Conservation (phyloP, 106 monocot species). For the Iris macrosiphon region DNA sequence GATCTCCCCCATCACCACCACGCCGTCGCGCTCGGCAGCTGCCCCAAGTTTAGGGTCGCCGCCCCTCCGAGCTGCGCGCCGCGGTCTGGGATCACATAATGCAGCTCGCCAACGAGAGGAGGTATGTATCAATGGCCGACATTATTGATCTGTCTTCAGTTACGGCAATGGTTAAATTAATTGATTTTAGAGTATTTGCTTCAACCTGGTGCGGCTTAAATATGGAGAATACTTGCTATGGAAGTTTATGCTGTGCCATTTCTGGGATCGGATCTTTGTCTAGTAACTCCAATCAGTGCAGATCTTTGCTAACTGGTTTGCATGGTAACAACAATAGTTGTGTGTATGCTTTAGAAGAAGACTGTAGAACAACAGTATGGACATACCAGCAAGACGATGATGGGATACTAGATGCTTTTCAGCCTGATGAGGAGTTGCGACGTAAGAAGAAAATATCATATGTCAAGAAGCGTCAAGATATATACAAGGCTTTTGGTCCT, state of each 20-base stretch:
- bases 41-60: slow-evolving; percentile 89
- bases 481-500: slow-evolving; percentile 65
- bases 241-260: slow-evolving; percentile 39
- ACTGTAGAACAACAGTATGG: slow-evolving; percentile 96
- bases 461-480: slow-evolving; percentile 60
- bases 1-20: no score
- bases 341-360: slow-evolving; percentile 68
- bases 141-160: slow-evolving; percentile 65
- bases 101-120: slow-evolving; percentile 36
- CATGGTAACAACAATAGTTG: slow-evolving; percentile 29
- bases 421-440: slow-evolving; percentile 55
- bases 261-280: slow-evolving; percentile 17
- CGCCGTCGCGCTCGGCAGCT: slow-evolving; percentile 87
- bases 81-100: slow-evolving; percentile 77
- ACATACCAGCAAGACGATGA: slow-evolving; percentile 73
- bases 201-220: slow-evolving; percentile 65
- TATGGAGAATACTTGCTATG: slow-evolving; percentile 39
- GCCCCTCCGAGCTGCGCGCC: slow-evolving; percentile 36
- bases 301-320: slow-evolving; percentile 56
- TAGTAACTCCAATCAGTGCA: slow-evolving; percentile 30
- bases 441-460: slow-evolving; percentile 69
- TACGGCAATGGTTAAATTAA: slow-evolving; percentile 27
- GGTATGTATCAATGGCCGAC: slow-evolving; percentile 91
- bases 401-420: slow-evolving; percentile 58
- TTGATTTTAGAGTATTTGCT: slow-evolving; percentile 85